Conservation (phyloP, 2,329 filamentous ascomycete genomes). For the Tolypocladium endophyticum region DNA sequence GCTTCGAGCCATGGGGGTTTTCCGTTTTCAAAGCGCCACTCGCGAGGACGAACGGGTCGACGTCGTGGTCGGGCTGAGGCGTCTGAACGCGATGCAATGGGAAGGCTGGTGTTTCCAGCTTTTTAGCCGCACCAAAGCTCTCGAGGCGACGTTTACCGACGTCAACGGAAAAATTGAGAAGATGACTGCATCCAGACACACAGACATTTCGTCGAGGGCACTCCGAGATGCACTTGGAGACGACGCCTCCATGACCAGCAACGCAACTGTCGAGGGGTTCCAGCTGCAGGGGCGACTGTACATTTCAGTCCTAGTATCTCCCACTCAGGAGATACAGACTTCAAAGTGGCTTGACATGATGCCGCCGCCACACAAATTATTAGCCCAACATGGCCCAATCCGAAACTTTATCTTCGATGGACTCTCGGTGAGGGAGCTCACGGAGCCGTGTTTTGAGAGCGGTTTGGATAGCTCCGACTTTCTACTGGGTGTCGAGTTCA, state of each 20-base stretch:
- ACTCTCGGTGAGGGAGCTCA: not conserved
- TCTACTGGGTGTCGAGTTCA: not conserved
- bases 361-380: not conserved
- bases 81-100: not conserved
- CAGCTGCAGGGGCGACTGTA: not conserved
- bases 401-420: not conserved
- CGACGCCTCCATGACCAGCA: not conserved
- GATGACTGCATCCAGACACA: not conserved
- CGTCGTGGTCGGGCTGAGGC: not conserved
- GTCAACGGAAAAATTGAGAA: not conserved
- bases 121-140: not conserved
- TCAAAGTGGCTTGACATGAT: not conserved
- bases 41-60: not conserved
- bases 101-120: not conserved
- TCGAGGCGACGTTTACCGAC: not conserved
- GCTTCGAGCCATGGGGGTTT: not conserved
- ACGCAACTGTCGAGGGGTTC: not conserved
- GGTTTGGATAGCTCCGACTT: not conserved
- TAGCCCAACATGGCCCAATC: not conserved
- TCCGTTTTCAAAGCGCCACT: not conserved
- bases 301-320: not conserved
- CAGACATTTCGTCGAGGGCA: not conserved
- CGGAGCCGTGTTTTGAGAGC: not conserved
- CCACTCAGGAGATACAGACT: not conserved
- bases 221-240: not conserved